Evolutionary conservation across 139 green algal genomes (phyloP).

Genomic region (Limnomonas spitsbergensis): DNA sequence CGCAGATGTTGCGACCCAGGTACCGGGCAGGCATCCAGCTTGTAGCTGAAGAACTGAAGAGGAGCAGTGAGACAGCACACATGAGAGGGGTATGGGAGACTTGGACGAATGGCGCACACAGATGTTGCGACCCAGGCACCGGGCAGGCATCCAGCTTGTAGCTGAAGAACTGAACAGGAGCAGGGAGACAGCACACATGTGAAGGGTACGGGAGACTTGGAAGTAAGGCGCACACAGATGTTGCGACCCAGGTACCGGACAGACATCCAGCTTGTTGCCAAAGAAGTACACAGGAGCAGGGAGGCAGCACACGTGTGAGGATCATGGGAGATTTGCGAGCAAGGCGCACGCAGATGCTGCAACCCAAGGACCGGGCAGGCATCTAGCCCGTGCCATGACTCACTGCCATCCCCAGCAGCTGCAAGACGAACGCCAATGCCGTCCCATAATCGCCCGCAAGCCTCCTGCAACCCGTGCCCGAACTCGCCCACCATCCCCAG

Average conservation of each 20-base stretch:
- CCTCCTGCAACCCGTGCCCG: too few relatives aligned
- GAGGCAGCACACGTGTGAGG: background rate
- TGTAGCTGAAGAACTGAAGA: too few relatives aligned
- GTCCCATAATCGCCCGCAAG: too few relatives aligned
- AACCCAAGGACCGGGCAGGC: too few relatives aligned
- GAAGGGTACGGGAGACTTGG: background rate
- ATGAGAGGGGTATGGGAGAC: too few relatives aligned
- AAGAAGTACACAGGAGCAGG: conserved; percentile 20
- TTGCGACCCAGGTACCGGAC: background rate
- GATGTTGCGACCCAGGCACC: background rate
- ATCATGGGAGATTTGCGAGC: background rate
- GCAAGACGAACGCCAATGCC: conserved; percentile 22
- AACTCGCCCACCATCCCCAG: too few relatives aligned
- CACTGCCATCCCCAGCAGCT: conserved; percentile 26
- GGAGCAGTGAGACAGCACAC: too few relatives aligned
- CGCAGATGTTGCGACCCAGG: background rate
- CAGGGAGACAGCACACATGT: background rate
- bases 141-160: conserved; percentile 22
- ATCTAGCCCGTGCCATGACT: background rate
- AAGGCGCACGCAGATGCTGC: too few relatives aligned
- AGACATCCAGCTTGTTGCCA: conserved; percentile 18
- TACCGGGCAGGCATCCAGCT: too few relatives aligned
- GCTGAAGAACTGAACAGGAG: conserved; percentile 25
- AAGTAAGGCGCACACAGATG: conserved; percentile 14
- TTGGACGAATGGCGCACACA: conserved; percentile 28